Percentiles rank a stretch among this genome's conserved stretches.
phyloP scores from a whole-genome alignment of 2,329 filamentous ascomycete genomes.

The Verruconis gallopava region DNA sequence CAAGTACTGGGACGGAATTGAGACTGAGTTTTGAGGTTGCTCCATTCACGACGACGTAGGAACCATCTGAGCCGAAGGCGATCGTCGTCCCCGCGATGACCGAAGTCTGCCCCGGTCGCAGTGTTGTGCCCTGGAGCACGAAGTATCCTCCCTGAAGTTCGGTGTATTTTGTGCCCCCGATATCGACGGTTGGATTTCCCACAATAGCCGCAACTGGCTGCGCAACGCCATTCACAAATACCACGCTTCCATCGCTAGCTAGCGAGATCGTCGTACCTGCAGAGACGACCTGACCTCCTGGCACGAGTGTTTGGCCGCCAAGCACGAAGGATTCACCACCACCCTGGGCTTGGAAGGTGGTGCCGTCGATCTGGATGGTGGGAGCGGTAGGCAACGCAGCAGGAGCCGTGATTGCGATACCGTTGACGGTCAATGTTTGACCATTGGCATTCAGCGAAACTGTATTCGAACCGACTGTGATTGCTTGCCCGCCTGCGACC shows the following conservation, averaged over 20 bases:
- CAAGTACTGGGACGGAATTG: slow-evolving; percentile 1
- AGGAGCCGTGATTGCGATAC: slow-evolving; percentile 11
- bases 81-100: slow-evolving; percentile 18
- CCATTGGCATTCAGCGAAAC: slow-evolving; percentile 5
- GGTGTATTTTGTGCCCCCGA: slow-evolving; percentile 19
- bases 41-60: slow-evolving; percentile 9
- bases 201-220: slow-evolving; percentile 18
- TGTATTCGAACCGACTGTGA: slow-evolving; percentile 10
- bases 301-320: slow-evolving; percentile 25
- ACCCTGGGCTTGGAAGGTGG: slow-evolving; percentile 13
- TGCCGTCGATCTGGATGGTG: slow-evolving; percentile 16
- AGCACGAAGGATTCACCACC: slow-evolving; percentile 22
- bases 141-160: slow-evolving; percentile 22
- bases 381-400: slow-evolving; percentile 13
- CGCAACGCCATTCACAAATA: slow-evolving; percentile 15
- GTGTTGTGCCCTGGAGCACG: slow-evolving; percentile 22
- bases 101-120: slow-evolving; percentile 27
- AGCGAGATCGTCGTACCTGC: slow-evolving; percentile 23
- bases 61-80: slow-evolving; percentile 14
- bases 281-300: slow-evolving; percentile 23
- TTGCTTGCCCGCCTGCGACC: slow-evolving; percentile 9
- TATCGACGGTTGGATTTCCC: slow-evolving; percentile 19
- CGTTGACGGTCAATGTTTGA: slow-evolving; percentile 7
- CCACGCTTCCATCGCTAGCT: slow-evolving; percentile 12
- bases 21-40: neutral